Conservation (phyloP, 2,329 filamentous ascomycete genomes). For the Colletotrichum salicis region DNA sequence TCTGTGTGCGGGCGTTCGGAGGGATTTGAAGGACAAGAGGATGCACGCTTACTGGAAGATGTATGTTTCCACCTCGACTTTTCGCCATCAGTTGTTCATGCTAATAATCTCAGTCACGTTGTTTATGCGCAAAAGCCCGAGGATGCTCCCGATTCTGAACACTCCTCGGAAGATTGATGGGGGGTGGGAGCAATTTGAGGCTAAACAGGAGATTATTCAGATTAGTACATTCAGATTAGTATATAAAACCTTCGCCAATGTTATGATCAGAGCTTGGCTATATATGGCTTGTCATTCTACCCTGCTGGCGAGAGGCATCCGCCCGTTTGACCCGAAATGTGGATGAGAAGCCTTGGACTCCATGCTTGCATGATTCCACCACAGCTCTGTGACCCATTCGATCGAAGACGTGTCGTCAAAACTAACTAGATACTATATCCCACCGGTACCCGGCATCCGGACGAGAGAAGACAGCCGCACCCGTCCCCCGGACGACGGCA, state of each 20-base stretch:
- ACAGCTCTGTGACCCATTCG: neutral
- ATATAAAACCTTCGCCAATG: too few relatives aligned
- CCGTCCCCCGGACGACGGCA: too few relatives aligned
- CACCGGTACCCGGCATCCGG: neutral
- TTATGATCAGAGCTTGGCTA: too few relatives aligned
- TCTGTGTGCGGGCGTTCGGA: constrained; percentile 38
- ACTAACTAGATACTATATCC: neutral
- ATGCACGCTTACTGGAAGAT: constrained; percentile 41
- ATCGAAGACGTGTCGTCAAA: neutral
- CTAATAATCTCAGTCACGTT: neutral
- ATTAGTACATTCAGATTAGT: too few relatives aligned
- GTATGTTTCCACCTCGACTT: constrained; percentile 23
- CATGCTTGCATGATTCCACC: neutral
- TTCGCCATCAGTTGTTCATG: constrained; percentile 35
- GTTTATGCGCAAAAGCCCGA: neutral
- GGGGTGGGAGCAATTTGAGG: too few relatives aligned
- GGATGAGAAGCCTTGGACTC: too few relatives aligned
- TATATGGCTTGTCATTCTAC: too few relatives aligned
- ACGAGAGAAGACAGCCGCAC: neutral
- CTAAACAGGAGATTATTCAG: too few relatives aligned
- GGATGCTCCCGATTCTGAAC: neutral
- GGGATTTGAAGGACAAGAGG: constrained; percentile 38
- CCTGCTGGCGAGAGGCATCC: too few relatives aligned
- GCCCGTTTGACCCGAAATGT: too few relatives aligned
- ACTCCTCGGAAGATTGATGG: neutral